Evolutionary conservation across 495 filamentous ascomycete genomes (phyloP).

Genomic region (Talaromyces adpressus): DNA sequence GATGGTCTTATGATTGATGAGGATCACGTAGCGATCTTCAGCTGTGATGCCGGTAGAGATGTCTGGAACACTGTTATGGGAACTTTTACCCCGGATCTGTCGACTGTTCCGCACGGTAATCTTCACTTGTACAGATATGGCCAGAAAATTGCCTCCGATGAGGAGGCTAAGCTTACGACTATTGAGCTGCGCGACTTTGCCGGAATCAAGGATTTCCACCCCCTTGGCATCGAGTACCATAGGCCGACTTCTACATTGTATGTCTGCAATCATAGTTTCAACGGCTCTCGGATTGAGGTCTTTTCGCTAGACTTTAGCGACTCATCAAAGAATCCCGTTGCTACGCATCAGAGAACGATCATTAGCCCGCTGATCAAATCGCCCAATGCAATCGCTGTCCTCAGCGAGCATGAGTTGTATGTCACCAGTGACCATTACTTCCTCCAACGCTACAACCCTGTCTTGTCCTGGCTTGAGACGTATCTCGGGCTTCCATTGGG

Average conservation of each 20-base stretch:
- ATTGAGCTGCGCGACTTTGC: conserved; percentile 26
- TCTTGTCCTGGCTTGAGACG: not conserved
- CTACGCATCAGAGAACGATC: conserved; percentile 24
- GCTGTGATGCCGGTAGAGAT: conserved; percentile 1
- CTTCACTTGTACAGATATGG: conserved; percentile 32
- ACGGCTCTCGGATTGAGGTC: conserved; percentile 39
- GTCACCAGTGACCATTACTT: conserved; percentile 44
- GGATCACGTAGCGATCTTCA: not conserved
- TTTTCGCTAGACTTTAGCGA: conserved; percentile 33
- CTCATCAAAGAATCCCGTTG: conserved; percentile 11
- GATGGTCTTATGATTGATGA: not conserved
- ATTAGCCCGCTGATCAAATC: conserved; percentile 27
- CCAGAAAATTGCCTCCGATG: conserved; percentile 9
- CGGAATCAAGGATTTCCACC: conserved; percentile 29
- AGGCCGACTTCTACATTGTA: conserved; percentile 26
- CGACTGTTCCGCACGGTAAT: conserved; percentile 19
- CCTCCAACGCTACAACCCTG: not conserved
- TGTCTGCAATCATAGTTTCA: conserved; percentile 17
- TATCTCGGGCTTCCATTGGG: not conserved
- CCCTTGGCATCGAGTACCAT: conserved; percentile 37
- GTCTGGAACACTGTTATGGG: conserved; percentile 44
- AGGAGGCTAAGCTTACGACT: conserved; percentile 16
- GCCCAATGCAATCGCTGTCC: conserved; percentile 42
- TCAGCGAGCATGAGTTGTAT: conserved; percentile 35
- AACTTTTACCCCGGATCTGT: conserved; percentile 15